Base-by-base conservation (phyloP, 495 filamentous ascomycete genomes). In the Ramalina intermedia region DNA sequence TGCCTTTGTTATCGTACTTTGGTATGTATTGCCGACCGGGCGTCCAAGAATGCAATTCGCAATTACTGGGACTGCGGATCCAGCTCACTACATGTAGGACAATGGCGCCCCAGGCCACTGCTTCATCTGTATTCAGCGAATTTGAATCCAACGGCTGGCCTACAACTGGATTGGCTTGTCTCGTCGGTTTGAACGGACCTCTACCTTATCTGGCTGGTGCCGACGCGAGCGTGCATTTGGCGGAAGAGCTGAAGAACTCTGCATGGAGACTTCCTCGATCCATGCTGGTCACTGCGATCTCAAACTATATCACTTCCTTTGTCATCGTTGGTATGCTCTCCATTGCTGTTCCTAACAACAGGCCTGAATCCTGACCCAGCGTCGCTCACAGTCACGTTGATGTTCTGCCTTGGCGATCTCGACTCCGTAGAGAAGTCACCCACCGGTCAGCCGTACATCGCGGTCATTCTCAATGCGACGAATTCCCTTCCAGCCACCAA, bases 1-100 rank as follows among this genome's bases (percentile, higher is more conserved):
- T 51, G 75, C 66, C 14, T 69, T 81, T 42, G 61, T 82, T 36
- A 72, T 81, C 27, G 71, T 75, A 0, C 60, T 84, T 18, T 73
- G 71, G 62, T 55, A 38, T 36, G 52, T 43, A 27, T 18, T 39
- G 40, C 27, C n/a, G 43, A 16, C 29, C 33, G 16, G 35, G 29
- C 29, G 29, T 39, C 18, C 41, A 21, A n/a, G 41, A 17, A 24
- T 2, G 2, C 18, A 1, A 20, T 20, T 20, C 18, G 18, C 18
- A 20, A 20, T 20, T 20, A 20, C 1, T 20, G 43, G 44, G 46
- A 18, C 16, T 35, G 38, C 40, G 46, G 26, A 51, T 39, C 21
- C 16, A 41, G 49, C 21, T 45, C 49, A 37, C 37, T 50, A 17
- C 43, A 9, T 44, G 23, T 41, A 55, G 52, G 52, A 69, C 73